Percentiles rank a stretch among this genome's conserved stretches.
phyloP scores from a whole-genome alignment of 192 early-diverging fungal genomes.

The Coemansia javaensis region DNA sequence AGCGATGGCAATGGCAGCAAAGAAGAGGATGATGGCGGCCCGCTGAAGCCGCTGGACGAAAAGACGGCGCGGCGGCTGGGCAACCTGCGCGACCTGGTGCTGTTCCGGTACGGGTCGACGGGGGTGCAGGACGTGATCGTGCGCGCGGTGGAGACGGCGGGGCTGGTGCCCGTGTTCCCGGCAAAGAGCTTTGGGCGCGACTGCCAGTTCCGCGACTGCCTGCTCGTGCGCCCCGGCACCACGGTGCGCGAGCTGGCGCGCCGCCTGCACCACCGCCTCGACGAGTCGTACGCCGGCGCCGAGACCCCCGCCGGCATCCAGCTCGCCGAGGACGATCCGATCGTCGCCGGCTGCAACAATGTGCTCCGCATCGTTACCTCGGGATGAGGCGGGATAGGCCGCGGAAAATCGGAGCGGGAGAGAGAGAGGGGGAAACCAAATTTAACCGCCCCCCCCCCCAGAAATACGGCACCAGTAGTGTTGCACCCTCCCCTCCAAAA shows the following conservation, averaged over 20 bases:
- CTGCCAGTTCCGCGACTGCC: conserved; percentile 64
- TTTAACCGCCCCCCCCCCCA: no score
- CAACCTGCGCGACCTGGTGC: conserved; percentile 67
- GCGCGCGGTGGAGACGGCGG: conserved; percentile 59
- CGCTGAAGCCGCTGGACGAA: conserved; percentile 54
- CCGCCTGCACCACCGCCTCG: conserved; percentile 52
- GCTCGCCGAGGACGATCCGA: conserved; percentile 52
- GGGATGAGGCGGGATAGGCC: not conserved
- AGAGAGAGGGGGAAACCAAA: not conserved
- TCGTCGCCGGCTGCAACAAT: conserved; percentile 42
- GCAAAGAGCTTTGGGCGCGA: conserved; percentile 58
- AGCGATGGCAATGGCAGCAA: no score
- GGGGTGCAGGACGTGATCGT: conserved; percentile 71
- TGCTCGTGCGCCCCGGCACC: conserved; percentile 65
- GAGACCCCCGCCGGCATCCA: conserved; percentile 73
- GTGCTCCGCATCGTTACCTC: conserved; percentile 7
- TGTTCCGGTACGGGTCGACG: conserved; percentile 79
- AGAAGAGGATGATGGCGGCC: not conserved
- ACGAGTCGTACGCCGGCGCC: conserved; percentile 61
- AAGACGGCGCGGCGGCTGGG: conserved; percentile 52
- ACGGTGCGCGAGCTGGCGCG: conserved; percentile 73
- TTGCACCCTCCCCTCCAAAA: no score
- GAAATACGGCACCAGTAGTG: no score
- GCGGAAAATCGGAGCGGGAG: not conserved
- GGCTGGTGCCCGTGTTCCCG: conserved; percentile 68